Percentiles rank a stretch among this genome's conserved stretches.
These are phyloP conservation scores for Rhodosporidiobolus sp. DNA, from an alignment of 768 basidiomycete species.

Conservation along the genomic window DNA sequence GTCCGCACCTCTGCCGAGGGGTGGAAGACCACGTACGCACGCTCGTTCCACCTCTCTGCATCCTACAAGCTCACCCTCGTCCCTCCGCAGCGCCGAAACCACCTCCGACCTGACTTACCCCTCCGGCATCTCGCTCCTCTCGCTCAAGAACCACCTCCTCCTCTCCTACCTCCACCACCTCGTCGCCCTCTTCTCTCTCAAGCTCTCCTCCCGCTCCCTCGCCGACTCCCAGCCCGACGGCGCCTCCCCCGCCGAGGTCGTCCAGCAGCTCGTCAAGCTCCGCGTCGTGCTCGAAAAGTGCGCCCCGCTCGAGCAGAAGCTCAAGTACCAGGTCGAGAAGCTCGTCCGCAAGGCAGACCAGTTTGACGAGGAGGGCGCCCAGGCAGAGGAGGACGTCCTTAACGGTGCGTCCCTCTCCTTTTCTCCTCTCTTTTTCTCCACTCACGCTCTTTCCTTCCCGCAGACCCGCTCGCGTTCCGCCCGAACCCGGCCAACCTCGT, in stretches of 20 bases:
- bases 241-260: conserved; percentile 48
- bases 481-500: conserved; percentile 79
- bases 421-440: background rate
- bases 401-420: conserved; percentile 39
- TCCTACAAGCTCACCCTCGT: background rate
- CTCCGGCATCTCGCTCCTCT: conserved; percentile 80
- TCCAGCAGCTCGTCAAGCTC: conserved; percentile 73
- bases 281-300: conserved; percentile 85
- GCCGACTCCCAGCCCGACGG: conserved; percentile 7
- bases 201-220: conserved; percentile 37
- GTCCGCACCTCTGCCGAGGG: conserved; percentile 11
- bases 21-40: conserved; percentile 16
- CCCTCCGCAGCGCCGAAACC: background rate
- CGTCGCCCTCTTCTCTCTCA: conserved; percentile 57
- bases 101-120: conserved; percentile 31
- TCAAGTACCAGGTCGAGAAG: conserved; percentile 96
- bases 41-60: background rate
- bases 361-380: conserved; percentile 46
- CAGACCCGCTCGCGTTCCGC: conserved; percentile 87
- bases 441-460: background rate
- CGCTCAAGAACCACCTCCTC: conserved; percentile 78
- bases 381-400: conserved; percentile 49
- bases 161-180: conserved; percentile 82
- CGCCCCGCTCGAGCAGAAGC: conserved; percentile 73
- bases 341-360: conserved; percentile 72